Evolutionary conservation across 2,329 filamentous ascomycete genomes (phyloP), one percentile per base, ranked within the genome.

Genomic region (Pseudogymnoascus sp.): DNA sequence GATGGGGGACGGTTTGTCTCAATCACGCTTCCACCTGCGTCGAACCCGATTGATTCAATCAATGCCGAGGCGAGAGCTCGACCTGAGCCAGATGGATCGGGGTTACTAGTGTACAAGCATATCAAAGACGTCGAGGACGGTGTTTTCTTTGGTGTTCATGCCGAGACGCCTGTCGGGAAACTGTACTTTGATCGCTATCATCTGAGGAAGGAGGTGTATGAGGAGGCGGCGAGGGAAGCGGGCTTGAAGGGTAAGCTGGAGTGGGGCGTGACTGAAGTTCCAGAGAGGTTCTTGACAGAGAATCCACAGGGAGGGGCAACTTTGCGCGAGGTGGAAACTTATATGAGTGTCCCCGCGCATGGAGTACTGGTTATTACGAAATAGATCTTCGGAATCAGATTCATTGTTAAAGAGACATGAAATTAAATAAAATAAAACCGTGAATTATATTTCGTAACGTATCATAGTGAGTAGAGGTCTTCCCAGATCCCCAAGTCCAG

Each of bases 1-100:
- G 67, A 69, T 0, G 73, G 70, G 4, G 73, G 73, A 2, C 64
- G 64, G 18, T 74, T 74, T 59, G 65, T 75, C 37, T 69, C 68
- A 6, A 59, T 75, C n/a, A 70, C 66, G 3, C 60, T 64, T 28
- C 64, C 65, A 11, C 66, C 68, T 8, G 64, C 62, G 25, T 68
- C 67, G 5, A 66, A 67, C 30, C 63, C 60, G 1, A 66, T 68
- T 12, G 64, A 65, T 12, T 64, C 63, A 15, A 14, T 66, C 6
- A 64, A 65, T 59, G 66, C 66, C 12, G 63, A 65, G n/a, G 25
- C 50, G 18, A 61, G 41, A 15, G 36, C 63, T 37, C 62, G 66
- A 30, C 60, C 66, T 28, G 35, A 59, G 58, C 57, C 61, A 15
- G 59, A 53, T 36, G 65, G 63, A 12, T 64, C 62, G n/a, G 66